These are phyloP conservation scores for Aspergillus conjunctus DNA, from an alignment of 495 filamentous ascomycete genomes.

Conservation along the genomic window DNA sequence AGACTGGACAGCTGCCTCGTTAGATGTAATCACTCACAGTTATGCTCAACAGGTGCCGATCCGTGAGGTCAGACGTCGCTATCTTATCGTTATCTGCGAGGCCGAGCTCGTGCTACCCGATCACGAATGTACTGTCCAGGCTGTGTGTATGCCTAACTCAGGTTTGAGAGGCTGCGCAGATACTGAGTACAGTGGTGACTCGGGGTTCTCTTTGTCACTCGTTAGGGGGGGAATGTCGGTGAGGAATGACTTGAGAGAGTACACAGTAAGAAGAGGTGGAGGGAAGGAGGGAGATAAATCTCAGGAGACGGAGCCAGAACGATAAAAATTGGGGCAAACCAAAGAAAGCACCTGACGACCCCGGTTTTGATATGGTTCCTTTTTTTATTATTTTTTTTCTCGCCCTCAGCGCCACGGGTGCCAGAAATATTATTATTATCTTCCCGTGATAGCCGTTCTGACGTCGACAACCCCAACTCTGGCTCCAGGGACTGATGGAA, in stretches of 20 bases:
- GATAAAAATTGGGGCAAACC: slow-evolving; percentile 9
- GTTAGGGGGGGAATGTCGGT: slow-evolving; percentile 2
- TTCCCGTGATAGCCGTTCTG: slow-evolving; percentile 19
- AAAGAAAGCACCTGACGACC: slow-evolving; percentile 11
- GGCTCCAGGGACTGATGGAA: slow-evolving; percentile 13
- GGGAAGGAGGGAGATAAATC: neutral
- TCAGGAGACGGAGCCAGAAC: neutral
- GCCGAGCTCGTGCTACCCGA: neutral
- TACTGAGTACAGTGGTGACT: slow-evolving; percentile 3
- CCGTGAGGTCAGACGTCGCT: slow-evolving; percentile 3
- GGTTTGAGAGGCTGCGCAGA: neutral
- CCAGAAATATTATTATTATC: slow-evolving; percentile 7
- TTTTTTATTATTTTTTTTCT: slow-evolving; percentile 7
- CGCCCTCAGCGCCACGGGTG: slow-evolving; percentile 12
- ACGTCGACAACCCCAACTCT: slow-evolving; percentile 22
- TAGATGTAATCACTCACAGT: slow-evolving; percentile 3
- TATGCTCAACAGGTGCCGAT: slow-evolving; percentile 15
- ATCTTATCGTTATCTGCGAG: slow-evolving; percentile 1
- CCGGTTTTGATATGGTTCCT: slow-evolving; percentile 10
- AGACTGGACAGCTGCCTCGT: slow-evolving; percentile 1
- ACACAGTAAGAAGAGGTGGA: too few relatives aligned
- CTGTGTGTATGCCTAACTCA: slow-evolving; percentile 9
- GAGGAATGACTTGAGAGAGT: slow-evolving; percentile 1
- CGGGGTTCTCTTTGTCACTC: neutral
- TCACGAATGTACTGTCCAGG: neutral